Evolutionary conservation across 1,284 basidiomycete genomes (phyloP).

Genomic region (Paramarasmius palmivorus): DNA sequence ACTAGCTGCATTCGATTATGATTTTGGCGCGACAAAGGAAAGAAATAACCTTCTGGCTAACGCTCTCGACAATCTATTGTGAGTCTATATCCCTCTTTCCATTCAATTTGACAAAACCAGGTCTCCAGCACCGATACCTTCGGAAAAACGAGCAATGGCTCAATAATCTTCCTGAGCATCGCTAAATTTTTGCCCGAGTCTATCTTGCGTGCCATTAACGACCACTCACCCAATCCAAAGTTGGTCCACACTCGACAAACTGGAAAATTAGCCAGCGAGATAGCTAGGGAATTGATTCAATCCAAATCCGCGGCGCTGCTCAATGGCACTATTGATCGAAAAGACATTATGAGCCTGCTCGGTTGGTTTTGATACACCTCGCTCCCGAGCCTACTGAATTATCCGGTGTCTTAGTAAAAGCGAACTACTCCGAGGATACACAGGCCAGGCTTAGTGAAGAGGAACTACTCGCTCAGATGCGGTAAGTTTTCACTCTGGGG

Average conservation of each 20-base stretch:
- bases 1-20: slow-evolving; percentile 43
- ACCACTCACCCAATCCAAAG: slow-evolving; percentile 35
- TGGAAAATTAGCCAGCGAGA: slow-evolving; percentile 34
- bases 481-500: slow-evolving; percentile 28
- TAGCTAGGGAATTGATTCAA: slow-evolving; percentile 42
- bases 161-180: slow-evolving; percentile 7
- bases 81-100: slow-evolving; percentile 24
- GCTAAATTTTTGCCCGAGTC: slow-evolving; percentile 23
- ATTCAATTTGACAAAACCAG: slow-evolving; percentile 17
- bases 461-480: slow-evolving; percentile 57
- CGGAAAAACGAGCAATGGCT: too few species aligned
- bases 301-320: slow-evolving; percentile 36
- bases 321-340: slow-evolving; percentile 25
- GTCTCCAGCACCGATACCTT: slow-evolving; percentile 26
- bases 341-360: slow-evolving; percentile 45
- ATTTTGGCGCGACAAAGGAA: slow-evolving; percentile 34
- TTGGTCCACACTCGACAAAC: slow-evolving; percentile 35
- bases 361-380: slow-evolving; percentile 24
- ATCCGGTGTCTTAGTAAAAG: slow-evolving; percentile 40
- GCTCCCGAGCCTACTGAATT: not conserved
- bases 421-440: slow-evolving; percentile 48
- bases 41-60: slow-evolving; percentile 36
- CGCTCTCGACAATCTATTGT: slow-evolving; percentile 36
- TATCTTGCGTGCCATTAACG: slow-evolving; percentile 36
- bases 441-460: slow-evolving; percentile 45